These are phyloP conservation scores for Leccinum ochraceum DNA, from an alignment of 768 basidiomycete species.

Conservation along the genomic window DNA sequence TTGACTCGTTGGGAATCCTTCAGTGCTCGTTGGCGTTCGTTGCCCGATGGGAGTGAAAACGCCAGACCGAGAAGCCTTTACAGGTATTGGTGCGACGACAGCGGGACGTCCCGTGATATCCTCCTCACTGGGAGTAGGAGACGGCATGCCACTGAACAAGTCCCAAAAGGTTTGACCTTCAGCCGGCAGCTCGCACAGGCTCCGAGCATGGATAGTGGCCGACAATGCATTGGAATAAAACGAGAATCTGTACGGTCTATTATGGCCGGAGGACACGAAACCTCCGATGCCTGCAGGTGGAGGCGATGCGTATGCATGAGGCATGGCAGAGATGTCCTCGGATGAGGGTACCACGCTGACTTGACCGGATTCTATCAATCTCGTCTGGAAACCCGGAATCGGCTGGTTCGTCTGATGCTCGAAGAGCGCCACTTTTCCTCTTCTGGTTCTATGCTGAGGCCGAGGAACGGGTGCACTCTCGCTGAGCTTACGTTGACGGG, in stretches of 20 bases:
- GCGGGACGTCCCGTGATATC: constrained; percentile 2
- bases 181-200: constrained; percentile 88
- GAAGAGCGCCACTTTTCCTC: constrained; percentile 90
- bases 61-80: constrained; percentile 6
- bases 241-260: constrained; percentile 95
- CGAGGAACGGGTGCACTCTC: constrained; percentile 76
- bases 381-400: constrained; percentile 47
- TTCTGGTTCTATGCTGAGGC: constrained; percentile 53
- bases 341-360: constrained; percentile 43
- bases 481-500: constrained; percentile 85
- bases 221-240: constrained; percentile 95
- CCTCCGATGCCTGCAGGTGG: constrained; percentile 23
- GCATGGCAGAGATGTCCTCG: constrained; percentile 37
- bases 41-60: constrained; percentile 10
- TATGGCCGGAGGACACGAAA: constrained; percentile 59
- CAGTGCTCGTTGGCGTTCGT: constrained; percentile 10
- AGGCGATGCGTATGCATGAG: constrained; percentile 13
- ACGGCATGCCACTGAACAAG: constrained; percentile 64
- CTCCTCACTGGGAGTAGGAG: constrained; percentile 9
- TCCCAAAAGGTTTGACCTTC: constrained; percentile 94
- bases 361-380: constrained; percentile 30
- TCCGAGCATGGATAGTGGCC: constrained; percentile 93
- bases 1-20: constrained; percentile 4
- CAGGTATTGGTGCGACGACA: constrained; percentile 12
- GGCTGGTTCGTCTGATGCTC: constrained; percentile 58